Evolutionary conservation across 164 flowering plant species (phyloP), one percentile per base, ranked within the genome.

Genomic region (Piper longum): DNA sequence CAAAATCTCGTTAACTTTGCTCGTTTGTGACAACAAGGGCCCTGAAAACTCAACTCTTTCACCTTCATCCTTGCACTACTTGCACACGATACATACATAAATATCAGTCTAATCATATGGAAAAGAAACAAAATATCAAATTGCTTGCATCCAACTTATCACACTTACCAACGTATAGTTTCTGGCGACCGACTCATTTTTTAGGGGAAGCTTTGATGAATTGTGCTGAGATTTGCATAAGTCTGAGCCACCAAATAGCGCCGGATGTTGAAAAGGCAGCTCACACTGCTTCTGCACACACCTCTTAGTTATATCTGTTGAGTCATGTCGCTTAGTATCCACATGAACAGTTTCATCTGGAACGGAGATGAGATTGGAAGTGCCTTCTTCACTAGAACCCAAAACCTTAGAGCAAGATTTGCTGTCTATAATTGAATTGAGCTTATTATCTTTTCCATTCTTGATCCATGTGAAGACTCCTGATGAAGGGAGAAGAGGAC

Each of bases 391-490:
- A 71, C 68, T 73, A 43, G 71, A 74, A 62, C 70, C 62, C 14
- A 78, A 76, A 68, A 85, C 77, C 73, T 79, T 81, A 36, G 97
- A 88, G 65, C 77, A 83, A 61, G 95, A 85, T 69, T 91, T 74
- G 69, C 76, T 78, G 60, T 80, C 81, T 16, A 86, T 80, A 74
- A 80, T 81, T 51, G 62, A 59, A 14, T 76, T 76, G 41, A 78
- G 63, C 5, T 64, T 68, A 54, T 81, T 88, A 63, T 85, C 91
- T 69, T 74, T 78, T 69, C 86, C 76, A 66, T 81, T 82, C 72
- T 75, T 88, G 3, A 88, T 96, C 98, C 98, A 88, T 55, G 95
- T 87, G 77, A 93, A 93, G 18, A 95, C 92, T 73, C 89, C 87
- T 62, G 97, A 87, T 41, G 81, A 26, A 26, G 36, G 36, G 36